Evolutionary conservation across 208 protist species (phyloP).

Genomic region (Tritrichomonas musculus): DNA sequence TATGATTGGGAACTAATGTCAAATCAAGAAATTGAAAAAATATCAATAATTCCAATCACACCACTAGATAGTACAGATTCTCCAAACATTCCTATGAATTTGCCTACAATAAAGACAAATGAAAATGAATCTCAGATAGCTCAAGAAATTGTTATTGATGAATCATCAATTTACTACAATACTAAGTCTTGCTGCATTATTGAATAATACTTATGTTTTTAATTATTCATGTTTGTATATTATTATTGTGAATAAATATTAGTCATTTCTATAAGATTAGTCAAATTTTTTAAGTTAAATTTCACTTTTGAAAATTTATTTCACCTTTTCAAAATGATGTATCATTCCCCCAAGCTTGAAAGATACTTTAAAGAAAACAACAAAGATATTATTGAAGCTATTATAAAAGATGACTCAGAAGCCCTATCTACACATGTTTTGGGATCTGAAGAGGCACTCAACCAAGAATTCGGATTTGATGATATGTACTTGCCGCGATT

Average conservation of each 20-base stretch:
- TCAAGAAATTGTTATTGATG: too few relatives aligned
- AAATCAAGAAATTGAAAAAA: background rate
- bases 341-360: too few relatives aligned
- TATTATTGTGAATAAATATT: too few relatives aligned
- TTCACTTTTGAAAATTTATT: too few relatives aligned
- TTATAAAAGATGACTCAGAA: background rate
- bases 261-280: too few relatives aligned
- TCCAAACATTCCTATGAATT: constrained; percentile 6
- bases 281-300: too few relatives aligned
- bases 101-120: background rate
- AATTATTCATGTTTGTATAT: too few relatives aligned
- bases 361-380: too few relatives aligned
- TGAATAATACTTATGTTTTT: too few relatives aligned
- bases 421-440: background rate
- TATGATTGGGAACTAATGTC: background rate
- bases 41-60: background rate
- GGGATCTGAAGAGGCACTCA: background rate
- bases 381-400: background rate
- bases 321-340: too few relatives aligned
- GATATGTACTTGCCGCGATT: background rate
- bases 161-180: too few relatives aligned
- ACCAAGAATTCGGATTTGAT: background rate
- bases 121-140: background rate
- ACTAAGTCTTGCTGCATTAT: too few relatives aligned
- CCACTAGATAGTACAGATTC: background rate